Percentiles rank a stretch among this genome's conserved stretches.
phyloP scores from a whole-genome alignment of 1,284 basidiomycete genomes.

The Puccinia triticina region DNA sequence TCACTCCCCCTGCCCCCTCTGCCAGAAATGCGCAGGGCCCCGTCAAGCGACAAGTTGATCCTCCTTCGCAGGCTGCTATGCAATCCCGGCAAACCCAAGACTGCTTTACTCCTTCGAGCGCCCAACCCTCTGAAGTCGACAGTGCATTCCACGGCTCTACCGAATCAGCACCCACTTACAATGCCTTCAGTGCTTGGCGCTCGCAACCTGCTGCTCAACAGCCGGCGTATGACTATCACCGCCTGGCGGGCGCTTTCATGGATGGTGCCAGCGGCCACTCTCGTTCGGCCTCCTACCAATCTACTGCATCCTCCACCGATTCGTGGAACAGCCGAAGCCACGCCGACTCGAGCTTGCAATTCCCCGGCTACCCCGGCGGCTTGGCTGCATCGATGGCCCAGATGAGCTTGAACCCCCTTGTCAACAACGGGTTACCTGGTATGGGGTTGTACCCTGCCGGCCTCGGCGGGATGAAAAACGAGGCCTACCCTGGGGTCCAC shows the following conservation, averaged over 20 bases:
- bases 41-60: neutral
- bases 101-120: neutral
- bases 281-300: constrained; percentile 34
- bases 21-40: neutral
- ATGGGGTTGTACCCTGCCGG: neutral
- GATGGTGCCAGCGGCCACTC: neutral
- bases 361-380: neutral
- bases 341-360: neutral
- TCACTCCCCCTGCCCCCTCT: neutral
- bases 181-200: constrained; percentile 11
- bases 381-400: constrained; percentile 24
- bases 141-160: neutral
- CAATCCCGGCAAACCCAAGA: neutral
- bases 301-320: constrained; percentile 23
- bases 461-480: neutral
- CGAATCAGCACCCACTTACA: neutral
- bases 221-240: constrained; percentile 12
- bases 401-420: constrained; percentile 14
- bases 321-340: constrained; percentile 12
- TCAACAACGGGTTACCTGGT: neutral
- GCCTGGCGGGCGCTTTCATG: neutral
- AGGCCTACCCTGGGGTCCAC: neutral
- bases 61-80: neutral
- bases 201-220: constrained; percentile 1
- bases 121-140: neutral